Conservation (phyloP, 306 rosid genomes). For the Prunus campanulata region DNA sequence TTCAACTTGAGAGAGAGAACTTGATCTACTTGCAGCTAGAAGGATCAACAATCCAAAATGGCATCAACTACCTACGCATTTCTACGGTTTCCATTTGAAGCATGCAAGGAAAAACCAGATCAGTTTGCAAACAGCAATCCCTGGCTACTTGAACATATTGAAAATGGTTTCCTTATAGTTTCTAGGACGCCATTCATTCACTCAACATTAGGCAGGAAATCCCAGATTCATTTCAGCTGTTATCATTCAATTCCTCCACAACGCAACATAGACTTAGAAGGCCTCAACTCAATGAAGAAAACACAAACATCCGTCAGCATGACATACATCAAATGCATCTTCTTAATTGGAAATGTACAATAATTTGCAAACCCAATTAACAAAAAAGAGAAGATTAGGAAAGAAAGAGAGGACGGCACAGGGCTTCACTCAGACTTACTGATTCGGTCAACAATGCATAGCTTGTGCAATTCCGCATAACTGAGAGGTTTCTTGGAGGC, state of each 20-base stretch:
- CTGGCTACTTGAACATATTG: background rate
- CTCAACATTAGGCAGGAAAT: background rate
- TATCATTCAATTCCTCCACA: conserved; percentile 1
- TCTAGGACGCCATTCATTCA: background rate
- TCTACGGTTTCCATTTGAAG: background rate
- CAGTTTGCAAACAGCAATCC: background rate
- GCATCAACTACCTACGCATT: background rate
- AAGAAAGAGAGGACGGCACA: background rate
- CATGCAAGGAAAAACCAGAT: background rate
- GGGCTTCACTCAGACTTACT: conserved; percentile 31
- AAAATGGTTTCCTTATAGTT: background rate
- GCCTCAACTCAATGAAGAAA: background rate
- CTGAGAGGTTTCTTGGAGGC: conserved; percentile 55
- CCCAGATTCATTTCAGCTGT: background rate
- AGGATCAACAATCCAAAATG: background rate
- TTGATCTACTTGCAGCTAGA: background rate
- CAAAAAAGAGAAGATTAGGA: background rate
- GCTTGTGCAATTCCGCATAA: conserved; percentile 49
- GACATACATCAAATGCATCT: background rate
- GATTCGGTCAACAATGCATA: conserved; percentile 49
- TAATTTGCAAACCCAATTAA: background rate
- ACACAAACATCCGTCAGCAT: background rate
- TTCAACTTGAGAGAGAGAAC: too few species aligned
- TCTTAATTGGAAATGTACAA: background rate
- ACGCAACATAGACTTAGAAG: background rate